Conservation (phyloP, 495 filamentous ascomycete genomes). For the Annulohypoxylon maeteangense region DNA sequence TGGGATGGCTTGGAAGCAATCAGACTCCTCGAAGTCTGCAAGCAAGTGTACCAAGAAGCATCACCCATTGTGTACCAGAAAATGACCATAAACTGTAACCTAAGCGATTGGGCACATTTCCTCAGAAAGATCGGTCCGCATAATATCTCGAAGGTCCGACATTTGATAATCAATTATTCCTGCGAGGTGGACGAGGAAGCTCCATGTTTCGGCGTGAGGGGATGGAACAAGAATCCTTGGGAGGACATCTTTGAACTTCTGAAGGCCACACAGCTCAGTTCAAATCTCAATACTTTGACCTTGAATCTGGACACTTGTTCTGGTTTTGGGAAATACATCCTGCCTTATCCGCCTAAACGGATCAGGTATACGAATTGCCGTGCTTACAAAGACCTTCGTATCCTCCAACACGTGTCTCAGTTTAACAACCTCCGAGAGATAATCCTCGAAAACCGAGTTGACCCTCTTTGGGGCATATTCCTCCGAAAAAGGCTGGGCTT, state of each 20-base stretch:
- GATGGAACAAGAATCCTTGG: too few relatives aligned
- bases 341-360: too few relatives aligned
- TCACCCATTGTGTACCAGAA: background rate
- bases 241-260: too few relatives aligned
- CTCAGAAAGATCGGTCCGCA: background rate
- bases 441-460: background rate
- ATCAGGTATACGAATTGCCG: background rate
- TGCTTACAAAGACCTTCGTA: background rate
- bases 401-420: background rate
- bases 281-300: too few relatives aligned
- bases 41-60: background rate
- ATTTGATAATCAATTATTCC: background rate
- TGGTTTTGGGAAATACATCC: too few relatives aligned
- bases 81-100: too few relatives aligned
- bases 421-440: background rate
- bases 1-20: background rate
- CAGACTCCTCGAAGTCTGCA: background rate
- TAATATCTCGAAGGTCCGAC: background rate
- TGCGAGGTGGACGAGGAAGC: background rate
- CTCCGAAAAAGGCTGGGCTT: background rate
- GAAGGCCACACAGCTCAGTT: too few relatives aligned
- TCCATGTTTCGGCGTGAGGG: too few relatives aligned
- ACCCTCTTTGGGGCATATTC: background rate
- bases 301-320: too few relatives aligned
- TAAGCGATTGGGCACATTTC: too few relatives aligned